Percentiles rank a stretch among this genome's conserved stretches.
These are phyloP conservation scores for Emericellopsis atlantica DNA, from an alignment of 2,329 filamentous ascomycete species.

Conservation along the genomic window DNA sequence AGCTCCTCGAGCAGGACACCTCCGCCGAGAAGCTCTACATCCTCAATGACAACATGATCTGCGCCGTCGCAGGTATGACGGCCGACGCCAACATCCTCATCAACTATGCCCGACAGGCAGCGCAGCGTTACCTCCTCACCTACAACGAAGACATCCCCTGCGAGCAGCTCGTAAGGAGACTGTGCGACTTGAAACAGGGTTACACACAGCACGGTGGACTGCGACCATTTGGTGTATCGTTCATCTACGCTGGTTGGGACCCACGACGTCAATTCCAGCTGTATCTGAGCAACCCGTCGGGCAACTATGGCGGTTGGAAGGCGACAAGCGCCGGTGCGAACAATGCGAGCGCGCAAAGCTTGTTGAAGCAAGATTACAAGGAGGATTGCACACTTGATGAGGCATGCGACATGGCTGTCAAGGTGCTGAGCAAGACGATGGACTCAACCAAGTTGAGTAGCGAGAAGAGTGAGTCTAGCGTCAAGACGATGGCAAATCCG, in stretches of 20 bases:
- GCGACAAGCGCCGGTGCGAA: conserved; percentile 96
- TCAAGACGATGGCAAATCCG: conserved; percentile 4
- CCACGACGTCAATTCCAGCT: conserved; percentile 94
- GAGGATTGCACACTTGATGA: conserved; percentile 94
- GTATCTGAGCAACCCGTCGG: conserved; percentile 96
- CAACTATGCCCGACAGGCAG: conserved; percentile 96
- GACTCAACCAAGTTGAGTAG: conserved; percentile 97
- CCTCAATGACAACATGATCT: conserved; percentile 99
- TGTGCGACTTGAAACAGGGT: conserved; percentile 97
- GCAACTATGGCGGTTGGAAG: conserved; percentile 99
- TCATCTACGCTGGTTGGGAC: conserved; percentile 99
- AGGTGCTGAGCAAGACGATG: conserved; percentile 99
- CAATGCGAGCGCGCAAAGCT: conserved; percentile 91
- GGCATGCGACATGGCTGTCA: conserved; percentile 93
- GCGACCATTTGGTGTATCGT: conserved; percentile 93
- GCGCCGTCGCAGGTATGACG: conserved; percentile 96
- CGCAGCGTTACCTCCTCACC: conserved; percentile 93
- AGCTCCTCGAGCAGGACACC: conserved; percentile 97
- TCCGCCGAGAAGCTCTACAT: conserved; percentile 99
- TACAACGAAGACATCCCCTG: conserved; percentile 99
- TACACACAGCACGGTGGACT: conserved; percentile 99
- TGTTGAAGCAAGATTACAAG: conserved; percentile 99
- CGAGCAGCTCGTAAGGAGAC: conserved; percentile 90
- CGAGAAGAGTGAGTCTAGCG: conserved; percentile 77
- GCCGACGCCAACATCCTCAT: conserved; percentile 99